phyloP scores from a whole-genome alignment of 176 grass and related monocot species.

The Themeda triandra region DNA sequence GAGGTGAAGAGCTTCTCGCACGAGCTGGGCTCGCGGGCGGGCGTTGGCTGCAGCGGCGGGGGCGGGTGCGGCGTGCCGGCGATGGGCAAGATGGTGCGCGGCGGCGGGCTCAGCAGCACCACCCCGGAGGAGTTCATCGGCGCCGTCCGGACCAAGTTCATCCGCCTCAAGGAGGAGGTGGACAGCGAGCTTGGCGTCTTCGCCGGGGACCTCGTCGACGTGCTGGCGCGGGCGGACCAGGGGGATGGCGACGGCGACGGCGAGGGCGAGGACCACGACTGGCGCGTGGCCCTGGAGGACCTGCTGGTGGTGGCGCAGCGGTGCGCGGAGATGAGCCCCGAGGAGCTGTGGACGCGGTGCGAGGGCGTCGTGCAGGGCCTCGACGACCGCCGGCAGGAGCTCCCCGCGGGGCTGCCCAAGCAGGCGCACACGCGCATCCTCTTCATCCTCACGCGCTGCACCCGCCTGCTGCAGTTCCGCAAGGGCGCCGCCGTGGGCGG shows the following conservation, averaged over 20 bases:
- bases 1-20: constrained; percentile 97
- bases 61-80: constrained; percentile 25
- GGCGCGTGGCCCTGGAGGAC: constrained; percentile 65
- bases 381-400: constrained; percentile 84
- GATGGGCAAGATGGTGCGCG: constrained; percentile 16
- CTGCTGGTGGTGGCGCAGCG: constrained; percentile 78
- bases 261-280: background rate
- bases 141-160: constrained; percentile 68
- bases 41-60: constrained; percentile 21
- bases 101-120: background rate
- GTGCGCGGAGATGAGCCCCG: constrained; percentile 75
- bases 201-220: constrained; percentile 68
- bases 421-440: constrained; percentile 74
- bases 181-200: constrained; percentile 78
- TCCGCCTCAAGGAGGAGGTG: constrained; percentile 69
- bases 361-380: constrained; percentile 78
- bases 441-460: constrained; percentile 95
- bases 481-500: constrained; percentile 47
- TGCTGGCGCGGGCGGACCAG: constrained; percentile 11
- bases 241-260: background rate
- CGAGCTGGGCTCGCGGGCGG: constrained; percentile 56
- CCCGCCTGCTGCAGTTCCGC: constrained; percentile 80
- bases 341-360: constrained; percentile 77
- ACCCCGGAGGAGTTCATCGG: constrained; percentile 66
- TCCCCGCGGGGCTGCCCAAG: constrained; percentile 56